phyloP scores from a whole-genome alignment of 2,329 filamentous ascomycete genomes.

The Colletotrichum theobromicola region DNA sequence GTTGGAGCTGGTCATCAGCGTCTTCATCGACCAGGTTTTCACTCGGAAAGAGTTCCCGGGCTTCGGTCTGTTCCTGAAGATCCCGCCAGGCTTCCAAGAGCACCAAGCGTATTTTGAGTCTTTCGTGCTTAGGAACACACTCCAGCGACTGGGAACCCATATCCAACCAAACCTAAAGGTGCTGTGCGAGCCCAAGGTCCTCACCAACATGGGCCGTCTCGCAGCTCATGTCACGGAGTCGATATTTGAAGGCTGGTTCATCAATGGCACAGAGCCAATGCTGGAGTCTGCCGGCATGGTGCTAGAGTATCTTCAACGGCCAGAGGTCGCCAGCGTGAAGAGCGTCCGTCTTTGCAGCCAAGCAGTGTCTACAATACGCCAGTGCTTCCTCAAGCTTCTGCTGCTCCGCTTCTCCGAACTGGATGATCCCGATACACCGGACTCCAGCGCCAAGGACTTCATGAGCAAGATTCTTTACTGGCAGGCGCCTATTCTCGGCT shows the following conservation, averaged over 20 bases:
- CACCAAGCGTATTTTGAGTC: slow-evolving; percentile 96
- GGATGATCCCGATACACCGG: slow-evolving; percentile 66
- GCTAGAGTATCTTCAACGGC: slow-evolving; percentile 86
- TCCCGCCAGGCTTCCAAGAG: slow-evolving; percentile 91
- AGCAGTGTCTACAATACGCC: slow-evolving; percentile 76
- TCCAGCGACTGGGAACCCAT: slow-evolving; percentile 72
- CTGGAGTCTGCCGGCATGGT: slow-evolving; percentile 87
- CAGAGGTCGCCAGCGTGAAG: slow-evolving; percentile 82
- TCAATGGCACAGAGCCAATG: slow-evolving; percentile 82
- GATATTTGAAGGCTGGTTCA: slow-evolving; percentile 95
- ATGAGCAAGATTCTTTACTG: slow-evolving; percentile 91
- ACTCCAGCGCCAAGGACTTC: slow-evolving; percentile 70
- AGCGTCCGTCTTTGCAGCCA: slow-evolving; percentile 90
- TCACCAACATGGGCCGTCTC: slow-evolving; percentile 87
- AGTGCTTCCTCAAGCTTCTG: slow-evolving; percentile 78
- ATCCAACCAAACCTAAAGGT: slow-evolving; percentile 75
- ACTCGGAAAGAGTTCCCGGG: slow-evolving; percentile 89
- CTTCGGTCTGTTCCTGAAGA: slow-evolving; percentile 83
- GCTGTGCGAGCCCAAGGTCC: slow-evolving; percentile 79
- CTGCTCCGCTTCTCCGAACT: slow-evolving; percentile 84
- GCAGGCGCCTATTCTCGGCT: slow-evolving; percentile 88
- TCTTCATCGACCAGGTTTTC: slow-evolving; percentile 87
- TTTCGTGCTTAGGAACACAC: slow-evolving; percentile 78
- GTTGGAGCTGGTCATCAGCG: slow-evolving; percentile 75
- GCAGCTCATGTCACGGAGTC: slow-evolving; percentile 84